Percentiles rank a stretch among this genome's conserved stretches.
Conservation (phyloP, 2,329 filamentous ascomycete species). For the Zalaria obscura region DNA sequence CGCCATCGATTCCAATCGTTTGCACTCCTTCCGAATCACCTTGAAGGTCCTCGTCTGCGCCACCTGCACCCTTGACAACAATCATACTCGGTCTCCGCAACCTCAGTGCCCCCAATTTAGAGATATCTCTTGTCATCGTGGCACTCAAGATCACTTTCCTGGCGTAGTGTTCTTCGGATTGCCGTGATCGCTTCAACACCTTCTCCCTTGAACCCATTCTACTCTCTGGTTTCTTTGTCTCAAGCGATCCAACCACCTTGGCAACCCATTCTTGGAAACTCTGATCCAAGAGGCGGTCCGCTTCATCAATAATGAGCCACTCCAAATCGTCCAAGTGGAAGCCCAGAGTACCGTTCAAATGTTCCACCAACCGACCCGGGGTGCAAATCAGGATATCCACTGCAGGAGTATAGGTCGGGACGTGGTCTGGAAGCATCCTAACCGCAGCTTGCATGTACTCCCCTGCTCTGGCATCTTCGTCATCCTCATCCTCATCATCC, state of each 20-base stretch:
- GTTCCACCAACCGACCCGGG: constrained; percentile 81
- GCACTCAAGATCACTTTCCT: constrained; percentile 81
- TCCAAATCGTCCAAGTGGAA: constrained; percentile 66
- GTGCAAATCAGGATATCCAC: constrained; percentile 86
- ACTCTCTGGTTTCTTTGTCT: constrained; percentile 35
- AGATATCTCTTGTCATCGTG: constrained; percentile 79
- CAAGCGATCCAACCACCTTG: constrained; percentile 46
- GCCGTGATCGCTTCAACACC: constrained; percentile 25
- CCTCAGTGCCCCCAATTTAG: constrained; percentile 59
- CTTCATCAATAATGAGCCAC: constrained; percentile 89
- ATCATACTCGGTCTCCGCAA: constrained; percentile 63
- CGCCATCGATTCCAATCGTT: constrained; percentile 11
- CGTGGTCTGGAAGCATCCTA: constrained; percentile 42
- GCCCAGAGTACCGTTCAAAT: constrained; percentile 69
- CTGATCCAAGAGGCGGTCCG: constrained; percentile 80
- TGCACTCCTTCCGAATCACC: constrained; percentile 8
- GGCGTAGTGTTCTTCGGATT: constrained; percentile 29
- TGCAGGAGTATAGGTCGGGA: constrained; percentile 52
- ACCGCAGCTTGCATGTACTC: constrained; percentile 11
- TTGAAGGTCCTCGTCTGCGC: constrained; percentile 9
- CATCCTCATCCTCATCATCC: constrained; percentile 20
- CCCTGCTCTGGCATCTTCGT: constrained; percentile 4
- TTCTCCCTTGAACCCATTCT: constrained; percentile 37
- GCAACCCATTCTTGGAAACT: constrained; percentile 87
- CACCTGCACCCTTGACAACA: constrained; percentile 46